Evolutionary conservation across 176 grass and related monocot genomes (phyloP), one percentile per base, ranked within the genome.

Genomic region (Neostapfia colusana): DNA sequence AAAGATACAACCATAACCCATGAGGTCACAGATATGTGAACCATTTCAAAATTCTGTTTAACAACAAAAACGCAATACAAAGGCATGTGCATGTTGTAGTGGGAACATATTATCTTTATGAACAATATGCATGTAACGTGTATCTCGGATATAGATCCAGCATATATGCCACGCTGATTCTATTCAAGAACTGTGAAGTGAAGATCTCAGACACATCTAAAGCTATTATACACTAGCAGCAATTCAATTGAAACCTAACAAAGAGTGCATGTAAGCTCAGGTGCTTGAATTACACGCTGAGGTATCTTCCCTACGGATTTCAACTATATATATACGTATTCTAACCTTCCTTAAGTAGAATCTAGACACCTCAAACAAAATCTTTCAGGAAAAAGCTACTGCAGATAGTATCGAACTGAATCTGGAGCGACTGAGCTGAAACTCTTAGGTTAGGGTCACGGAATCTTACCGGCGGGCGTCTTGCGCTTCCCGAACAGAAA

Each of bases 401-500:
- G 56, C 23, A 59, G 11, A 24, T 6, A 26, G 27, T 5, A 51
- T 14, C 25, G 10, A 26, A 59, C 25, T 3, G 24, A 59, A 59
- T 59, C 11, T 26, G 11, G 13, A 13, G 56, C 24, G 25, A 28
- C 12, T 14, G 48, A 51, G 48, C 17, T 6, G 15, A 51, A 51
- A 59, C 11, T 57, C 21, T 2, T 10, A 3, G n/a, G 43, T 42
- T 21, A 17, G 8, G 39, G 42, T 40, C 8, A 37, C 24, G 8
- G 55, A 38, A 57, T 35, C 75, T 76, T 84, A 93, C 86, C 90
- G 16, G 90, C 90, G 43, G 90, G 90, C 34, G 86, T 89, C 85
- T 93, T 93, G 75, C 85, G 85, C 83, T 89, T 93, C 50, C 90
- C 90, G 72, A 93, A 93, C 76, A 93, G 69, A 70, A 93, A 93